These are phyloP conservation scores for Dothidotthia symphoricarpi DNA, from an alignment of 2,329 filamentous ascomycete genomes.

Conservation along the genomic window DNA sequence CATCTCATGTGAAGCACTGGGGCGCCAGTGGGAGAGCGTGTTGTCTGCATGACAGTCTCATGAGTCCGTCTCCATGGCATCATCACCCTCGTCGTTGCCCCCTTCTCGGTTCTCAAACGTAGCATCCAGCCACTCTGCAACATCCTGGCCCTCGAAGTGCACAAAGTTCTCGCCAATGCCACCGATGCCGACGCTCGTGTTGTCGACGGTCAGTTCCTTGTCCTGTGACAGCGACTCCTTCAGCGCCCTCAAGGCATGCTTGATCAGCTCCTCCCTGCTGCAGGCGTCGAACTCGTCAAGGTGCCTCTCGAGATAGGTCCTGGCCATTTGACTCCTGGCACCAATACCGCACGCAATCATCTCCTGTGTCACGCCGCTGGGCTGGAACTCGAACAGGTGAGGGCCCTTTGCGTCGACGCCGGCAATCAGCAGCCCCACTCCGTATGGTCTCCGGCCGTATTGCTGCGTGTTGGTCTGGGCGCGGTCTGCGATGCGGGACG, in stretches of 20 bases:
- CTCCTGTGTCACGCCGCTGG: constrained; percentile 92
- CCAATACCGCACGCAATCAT: constrained; percentile 97
- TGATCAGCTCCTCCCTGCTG: constrained; percentile 80
- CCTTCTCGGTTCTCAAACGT: constrained; percentile 50
- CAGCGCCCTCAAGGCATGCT: constrained; percentile 84
- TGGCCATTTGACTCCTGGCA: constrained; percentile 92
- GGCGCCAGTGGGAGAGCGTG: not conserved
- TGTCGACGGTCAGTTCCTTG: constrained; percentile 95
- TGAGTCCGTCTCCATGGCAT: constrained; percentile 59
- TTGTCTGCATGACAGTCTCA: constrained; percentile 10
- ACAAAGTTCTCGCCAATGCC: constrained; percentile 79
- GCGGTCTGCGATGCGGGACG: constrained; percentile 89
- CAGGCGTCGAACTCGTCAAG: constrained; percentile 76
- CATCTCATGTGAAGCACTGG: not conserved
- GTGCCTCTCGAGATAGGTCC: constrained; percentile 93
- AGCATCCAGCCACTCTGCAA: constrained; percentile 81
- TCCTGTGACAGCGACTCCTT: constrained; percentile 97
- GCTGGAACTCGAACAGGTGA: constrained; percentile 98
- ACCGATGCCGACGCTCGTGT: constrained; percentile 87
- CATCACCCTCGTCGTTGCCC: constrained; percentile 35
- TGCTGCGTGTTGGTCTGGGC: constrained; percentile 97
- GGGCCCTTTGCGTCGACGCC: constrained; percentile 92
- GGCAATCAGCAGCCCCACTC: constrained; percentile 86
- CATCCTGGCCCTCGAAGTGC: constrained; percentile 84
- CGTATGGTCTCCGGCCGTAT: constrained; percentile 94